These are phyloP conservation scores for Stemphylium lycopersici DNA, from an alignment of 2,329 filamentous ascomycete species.

Conservation along the genomic window DNA sequence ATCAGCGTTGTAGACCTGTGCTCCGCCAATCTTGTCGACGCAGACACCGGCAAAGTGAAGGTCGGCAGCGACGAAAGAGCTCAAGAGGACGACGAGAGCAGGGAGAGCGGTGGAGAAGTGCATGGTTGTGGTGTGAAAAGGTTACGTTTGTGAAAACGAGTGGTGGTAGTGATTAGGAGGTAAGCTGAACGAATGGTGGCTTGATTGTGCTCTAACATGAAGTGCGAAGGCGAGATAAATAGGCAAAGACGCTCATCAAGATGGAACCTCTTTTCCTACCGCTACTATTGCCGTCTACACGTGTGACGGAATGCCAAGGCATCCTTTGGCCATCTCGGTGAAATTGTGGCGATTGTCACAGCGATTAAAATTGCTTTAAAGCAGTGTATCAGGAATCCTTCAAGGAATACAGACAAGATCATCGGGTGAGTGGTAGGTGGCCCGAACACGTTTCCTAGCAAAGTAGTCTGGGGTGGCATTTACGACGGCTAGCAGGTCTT, in stretches of 20 bases:
- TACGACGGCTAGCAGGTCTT: background rate
- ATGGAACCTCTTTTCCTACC: background rate
- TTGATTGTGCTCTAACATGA: background rate
- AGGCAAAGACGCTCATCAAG: background rate
- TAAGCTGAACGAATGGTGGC: background rate
- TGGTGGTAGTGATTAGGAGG: no score
- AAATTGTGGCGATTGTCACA: conserved; percentile 17
- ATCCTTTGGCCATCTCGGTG: conserved; percentile 1
- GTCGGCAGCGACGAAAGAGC: conserved; percentile 25
- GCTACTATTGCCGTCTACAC: background rate
- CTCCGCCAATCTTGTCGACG: conserved; percentile 21
- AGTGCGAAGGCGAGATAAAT: conserved; percentile 1
- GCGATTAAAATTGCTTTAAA: conserved; percentile 14
- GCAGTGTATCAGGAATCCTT: background rate
- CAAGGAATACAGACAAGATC: background rate
- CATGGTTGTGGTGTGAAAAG: conserved; percentile 17
- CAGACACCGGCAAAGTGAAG: conserved; percentile 32
- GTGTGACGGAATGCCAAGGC: background rate
- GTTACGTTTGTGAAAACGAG: no score
- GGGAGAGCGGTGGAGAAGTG: conserved; percentile 23
- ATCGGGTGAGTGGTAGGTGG: background rate
- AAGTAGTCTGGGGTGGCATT: background rate
- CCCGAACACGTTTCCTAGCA: background rate
- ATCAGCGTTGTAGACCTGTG: conserved; percentile 30
- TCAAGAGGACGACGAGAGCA: conserved; percentile 14